Base-by-base conservation (phyloP, 2,329 filamentous ascomycete genomes). In the Rosellinia necatrix region DNA sequence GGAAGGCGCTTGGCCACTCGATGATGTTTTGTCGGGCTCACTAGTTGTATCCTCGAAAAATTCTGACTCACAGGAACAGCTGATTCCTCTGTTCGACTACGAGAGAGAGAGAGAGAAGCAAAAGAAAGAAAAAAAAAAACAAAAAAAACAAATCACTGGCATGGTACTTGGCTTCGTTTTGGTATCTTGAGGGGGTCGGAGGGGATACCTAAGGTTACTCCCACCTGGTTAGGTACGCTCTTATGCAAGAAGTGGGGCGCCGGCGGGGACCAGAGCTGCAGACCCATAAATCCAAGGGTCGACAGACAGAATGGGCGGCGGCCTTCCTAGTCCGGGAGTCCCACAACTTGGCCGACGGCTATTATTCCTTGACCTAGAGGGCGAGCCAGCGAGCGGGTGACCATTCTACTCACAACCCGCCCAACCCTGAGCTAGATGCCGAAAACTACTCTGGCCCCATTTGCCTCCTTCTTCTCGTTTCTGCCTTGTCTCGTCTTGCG, bases 321-420 rank as follows among this genome's bases (percentile, higher is more conserved):
- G 59, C 50, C 53, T 47, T 49, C 50, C 47, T 40, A 62, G 59
- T 60, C 56, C 49, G 59, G 56, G 48, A 59, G 59, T 62, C 59
- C 59, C 59, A 62, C 59, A 62, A 62, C 50, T 60, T 62, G 46
- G 58, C 46, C 54, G 58, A 57, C 58, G 54, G 58, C 58, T 60
- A 60, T 60, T 60, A 60, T 60, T 60, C 49, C 29, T 41, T 50
- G 38, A 46, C 41, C 47, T 46, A 46, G 19, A n/a, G n/a, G n/a
- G n/a, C n/a, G n/a, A n/a, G n/a, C n/a, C n/a, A 32, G 9, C 7
- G 32, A 47, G n/a, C 34, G 30, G 34, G 35, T 42, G 21, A 48
- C 47, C 40, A 42, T 44, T 43, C 58, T 38, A 34, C 50, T 47
- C 55, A 53, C 41, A 58, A 35, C 47, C 46, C 32, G 46, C 40